Conservation (phyloP, 192 early-diverging fungal species). For the Mortierella alpina region DNA sequence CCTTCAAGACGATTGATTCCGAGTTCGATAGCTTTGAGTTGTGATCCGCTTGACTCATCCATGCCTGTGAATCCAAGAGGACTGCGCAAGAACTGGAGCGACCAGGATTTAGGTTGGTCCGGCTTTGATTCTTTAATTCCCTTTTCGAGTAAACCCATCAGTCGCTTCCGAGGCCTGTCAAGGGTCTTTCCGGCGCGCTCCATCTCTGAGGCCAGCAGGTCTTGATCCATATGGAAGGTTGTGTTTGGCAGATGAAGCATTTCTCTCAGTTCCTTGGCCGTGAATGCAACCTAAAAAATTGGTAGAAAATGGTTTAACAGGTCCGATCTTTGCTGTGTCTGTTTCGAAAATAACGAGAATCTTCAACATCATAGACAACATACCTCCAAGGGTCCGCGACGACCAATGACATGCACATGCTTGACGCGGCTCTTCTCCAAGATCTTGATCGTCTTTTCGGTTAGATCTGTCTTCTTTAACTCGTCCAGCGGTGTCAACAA, state of each 20-base stretch:
- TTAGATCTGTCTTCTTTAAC: conserved; percentile 89
- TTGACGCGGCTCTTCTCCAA: conserved; percentile 75
- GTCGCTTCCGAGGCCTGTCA: conserved; percentile 79
- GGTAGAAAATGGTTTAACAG: neutral
- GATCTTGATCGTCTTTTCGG: conserved; percentile 74
- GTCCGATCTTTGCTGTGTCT: neutral
- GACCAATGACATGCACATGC: conserved; percentile 88
- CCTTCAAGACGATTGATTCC: conserved; percentile 80
- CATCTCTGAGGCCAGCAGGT: conserved; percentile 66
- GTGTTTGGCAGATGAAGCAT: conserved; percentile 81
- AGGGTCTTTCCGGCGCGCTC: conserved; percentile 48
- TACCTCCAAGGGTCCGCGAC: conserved; percentile 94
- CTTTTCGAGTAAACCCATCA: conserved; percentile 86
- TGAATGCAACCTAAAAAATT: conserved; percentile 79
- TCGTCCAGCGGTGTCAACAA: conserved; percentile 77
- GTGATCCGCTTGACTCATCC: neutral
- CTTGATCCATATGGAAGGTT: conserved; percentile 70
- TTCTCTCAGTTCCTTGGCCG: conserved; percentile 95
- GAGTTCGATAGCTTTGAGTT: conserved; percentile 60
- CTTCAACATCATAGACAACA: neutral
- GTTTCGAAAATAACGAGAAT: neutral
- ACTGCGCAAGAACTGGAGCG: conserved; percentile 77
- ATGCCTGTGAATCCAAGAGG: conserved; percentile 67
- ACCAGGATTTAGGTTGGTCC: conserved; percentile 70
- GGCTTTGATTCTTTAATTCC: conserved; percentile 57